phyloP scores from a whole-genome alignment of 2,329 filamentous ascomycete genomes.

The Pseudocercospora crystallina region DNA sequence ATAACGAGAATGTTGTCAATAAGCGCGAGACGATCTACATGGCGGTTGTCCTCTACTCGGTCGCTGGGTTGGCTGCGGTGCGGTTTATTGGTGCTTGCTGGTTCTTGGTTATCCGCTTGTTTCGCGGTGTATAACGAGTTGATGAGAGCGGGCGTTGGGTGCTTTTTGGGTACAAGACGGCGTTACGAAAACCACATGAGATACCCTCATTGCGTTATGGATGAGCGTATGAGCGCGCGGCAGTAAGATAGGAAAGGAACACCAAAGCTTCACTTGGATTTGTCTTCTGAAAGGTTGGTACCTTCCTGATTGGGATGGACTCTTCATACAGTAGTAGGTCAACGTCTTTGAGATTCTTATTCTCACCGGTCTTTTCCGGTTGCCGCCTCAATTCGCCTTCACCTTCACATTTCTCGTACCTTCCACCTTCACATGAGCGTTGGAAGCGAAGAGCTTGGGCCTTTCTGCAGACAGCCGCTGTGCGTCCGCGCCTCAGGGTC shows the following conservation, averaged over 20 bases:
- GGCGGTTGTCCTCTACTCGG: slow-evolving; percentile 82
- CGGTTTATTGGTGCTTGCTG: slow-evolving; percentile 85
- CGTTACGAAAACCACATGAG: slow-evolving; percentile 4
- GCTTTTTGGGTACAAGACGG: slow-evolving; percentile 1
- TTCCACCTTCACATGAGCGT: background rate
- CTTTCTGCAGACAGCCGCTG: slow-evolving; percentile 7
- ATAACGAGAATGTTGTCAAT: slow-evolving; percentile 49
- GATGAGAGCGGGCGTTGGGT: slow-evolving; percentile 5
- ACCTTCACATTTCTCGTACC: background rate
- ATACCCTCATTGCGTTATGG: slow-evolving; percentile 17
- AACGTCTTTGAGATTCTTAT: background rate
- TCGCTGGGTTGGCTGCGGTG: slow-evolving; percentile 78
- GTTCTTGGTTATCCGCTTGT: slow-evolving; percentile 88
- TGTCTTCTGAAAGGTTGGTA: too few species aligned
- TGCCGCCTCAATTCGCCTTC: background rate
- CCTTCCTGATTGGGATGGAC: too few species aligned
- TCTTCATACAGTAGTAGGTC: too few species aligned
- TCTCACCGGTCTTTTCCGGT: background rate
- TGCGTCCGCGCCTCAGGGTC: slow-evolving; percentile 5
- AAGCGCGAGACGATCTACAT: slow-evolving; percentile 77
- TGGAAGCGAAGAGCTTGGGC: slow-evolving; percentile 1
- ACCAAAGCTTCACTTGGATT: too few species aligned
- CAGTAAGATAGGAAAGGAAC: background rate
- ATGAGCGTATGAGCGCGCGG: slow-evolving; percentile 8
- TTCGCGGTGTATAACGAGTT: slow-evolving; percentile 52